Conservation (phyloP, 352 stramenopile genomes). For the Blastocystis sp. region DNA sequence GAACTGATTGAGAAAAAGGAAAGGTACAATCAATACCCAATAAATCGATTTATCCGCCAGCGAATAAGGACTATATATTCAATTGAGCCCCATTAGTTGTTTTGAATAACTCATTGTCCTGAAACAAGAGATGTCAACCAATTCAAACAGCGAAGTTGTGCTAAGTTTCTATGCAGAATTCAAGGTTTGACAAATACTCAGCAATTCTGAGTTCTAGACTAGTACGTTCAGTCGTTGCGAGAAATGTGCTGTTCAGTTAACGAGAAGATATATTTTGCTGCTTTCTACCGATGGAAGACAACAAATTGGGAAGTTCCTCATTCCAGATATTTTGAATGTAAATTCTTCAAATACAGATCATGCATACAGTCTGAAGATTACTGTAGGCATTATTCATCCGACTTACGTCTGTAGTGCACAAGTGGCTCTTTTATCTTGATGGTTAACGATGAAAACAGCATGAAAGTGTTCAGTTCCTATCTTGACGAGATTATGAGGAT, state of each 20-base stretch:
- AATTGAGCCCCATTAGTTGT: too few species aligned
- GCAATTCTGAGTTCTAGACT: too few species aligned
- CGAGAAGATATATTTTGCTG: background rate
- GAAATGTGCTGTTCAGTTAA: background rate
- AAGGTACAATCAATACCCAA: too few species aligned
- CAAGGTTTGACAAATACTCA: background rate
- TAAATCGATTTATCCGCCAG: too few species aligned
- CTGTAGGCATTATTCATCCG: background rate
- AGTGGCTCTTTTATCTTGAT: background rate
- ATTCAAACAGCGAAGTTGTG: background rate
- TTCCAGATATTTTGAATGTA: constrained; percentile 46
- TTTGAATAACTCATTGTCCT: too few species aligned
- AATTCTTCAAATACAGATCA: background rate
- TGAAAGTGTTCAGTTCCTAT: constrained; percentile 28
- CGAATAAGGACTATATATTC: too few species aligned
- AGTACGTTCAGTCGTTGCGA: background rate
- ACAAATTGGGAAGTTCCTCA: background rate
- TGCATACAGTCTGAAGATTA: background rate
- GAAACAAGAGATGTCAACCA: background rate
- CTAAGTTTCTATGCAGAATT: background rate
- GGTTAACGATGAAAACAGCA: constrained; percentile 37
- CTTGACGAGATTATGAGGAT: constrained; percentile 49
- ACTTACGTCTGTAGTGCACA: background rate
- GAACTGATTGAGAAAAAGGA: too few species aligned
- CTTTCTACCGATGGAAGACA: background rate